Evolutionary conservation across 2,329 filamentous ascomycete genomes (phyloP), one percentile per base, ranked within the genome.

Genomic region (Xylariales sp.): DNA sequence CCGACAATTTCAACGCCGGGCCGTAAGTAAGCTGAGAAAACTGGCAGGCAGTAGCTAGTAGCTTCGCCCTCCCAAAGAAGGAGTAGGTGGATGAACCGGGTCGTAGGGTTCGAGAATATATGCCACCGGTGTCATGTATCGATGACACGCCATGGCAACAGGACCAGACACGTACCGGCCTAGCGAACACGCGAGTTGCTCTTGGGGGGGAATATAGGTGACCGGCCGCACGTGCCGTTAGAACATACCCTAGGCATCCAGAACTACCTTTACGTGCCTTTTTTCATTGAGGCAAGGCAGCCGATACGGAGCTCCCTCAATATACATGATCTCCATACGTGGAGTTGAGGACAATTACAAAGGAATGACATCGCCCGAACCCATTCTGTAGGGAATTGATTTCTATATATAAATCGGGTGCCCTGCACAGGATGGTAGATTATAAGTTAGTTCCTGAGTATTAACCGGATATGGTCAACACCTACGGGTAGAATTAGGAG

Each of bases 1-100:
- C n/a, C 10, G 5, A 28, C 3, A 58, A 43, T 23, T 12, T 1
- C 62, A 54, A 43, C 53, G 45, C 23, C 16, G 49, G 57, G 58
- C 69, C 54, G 7, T 54, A 66, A 65, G 62, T 56, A 18, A 18
- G 30, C 6, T 3, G 32, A 56, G 46, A 9, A n/a, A 63, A 7
- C 5, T 7, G 39, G 34, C 28, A 23, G 36, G n/a, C 39, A 12
- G 6, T 23, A 14, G 12, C 6, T 32, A 10, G 52, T 49, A 3
- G 32, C 43, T 18, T 55, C 18, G 6, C 16, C 18, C 30, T 14
- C 32, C 50, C n/a, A 5, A 12, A 36, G 28, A 36, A 54, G n/a
- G 23, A 39, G 28, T 36, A 36, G 58, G 48, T 14, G 5, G 16
- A 46, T 39, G 32, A 49, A 8, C 10, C 14, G 36, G 23, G 12